Conservation (phyloP, 2,329 filamentous ascomycete genomes). For the Didymella lethalis region DNA sequence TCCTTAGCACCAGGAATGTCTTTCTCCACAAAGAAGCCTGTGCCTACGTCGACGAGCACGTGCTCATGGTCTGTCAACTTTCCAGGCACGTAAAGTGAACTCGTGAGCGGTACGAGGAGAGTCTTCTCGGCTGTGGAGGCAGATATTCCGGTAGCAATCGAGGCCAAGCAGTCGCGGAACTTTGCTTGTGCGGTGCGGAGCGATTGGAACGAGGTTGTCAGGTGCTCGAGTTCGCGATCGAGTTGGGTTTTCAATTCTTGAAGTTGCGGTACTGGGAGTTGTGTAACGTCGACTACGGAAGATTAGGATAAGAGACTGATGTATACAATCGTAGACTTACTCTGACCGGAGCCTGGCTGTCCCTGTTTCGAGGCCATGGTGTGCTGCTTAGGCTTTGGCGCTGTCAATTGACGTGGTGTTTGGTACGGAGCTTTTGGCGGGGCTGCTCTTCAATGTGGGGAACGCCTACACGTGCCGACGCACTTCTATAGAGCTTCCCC, state of each 20-base stretch:
- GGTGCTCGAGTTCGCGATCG: slow-evolving; percentile 93
- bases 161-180: slow-evolving; percentile 87
- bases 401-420: slow-evolving; percentile 22
- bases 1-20: slow-evolving; percentile 66
- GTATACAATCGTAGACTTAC: slow-evolving; percentile 24
- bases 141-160: slow-evolving; percentile 69
- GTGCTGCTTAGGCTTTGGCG: slow-evolving; percentile 12
- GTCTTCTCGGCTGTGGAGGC: slow-evolving; percentile 57
- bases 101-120: slow-evolving; percentile 92
- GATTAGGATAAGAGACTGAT: slow-evolving; percentile 8
- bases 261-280: slow-evolving; percentile 84
- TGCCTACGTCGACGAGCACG: slow-evolving; percentile 84
- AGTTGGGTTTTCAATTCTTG: slow-evolving; percentile 93
- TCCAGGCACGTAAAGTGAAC: slow-evolving; percentile 91
- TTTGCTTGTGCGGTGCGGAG: slow-evolving; percentile 89
- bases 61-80: slow-evolving; percentile 63
- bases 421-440: slow-evolving; percentile 33
- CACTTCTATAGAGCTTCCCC: slow-evolving; percentile 19
- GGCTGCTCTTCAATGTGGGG: slow-evolving; percentile 27
- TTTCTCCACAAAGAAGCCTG: slow-evolving; percentile 95
- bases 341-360: slow-evolving; percentile 40
- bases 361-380: slow-evolving; percentile 40
- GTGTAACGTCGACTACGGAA: slow-evolving; percentile 69
- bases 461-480: slow-evolving; percentile 34
- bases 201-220: slow-evolving; percentile 88